A percentile compares a stretch with the other conserved stretches of the same genome.
Evolutionary conservation across 148 eudicot species (phyloP).

Genomic region (Rhododendron molle): DNA sequence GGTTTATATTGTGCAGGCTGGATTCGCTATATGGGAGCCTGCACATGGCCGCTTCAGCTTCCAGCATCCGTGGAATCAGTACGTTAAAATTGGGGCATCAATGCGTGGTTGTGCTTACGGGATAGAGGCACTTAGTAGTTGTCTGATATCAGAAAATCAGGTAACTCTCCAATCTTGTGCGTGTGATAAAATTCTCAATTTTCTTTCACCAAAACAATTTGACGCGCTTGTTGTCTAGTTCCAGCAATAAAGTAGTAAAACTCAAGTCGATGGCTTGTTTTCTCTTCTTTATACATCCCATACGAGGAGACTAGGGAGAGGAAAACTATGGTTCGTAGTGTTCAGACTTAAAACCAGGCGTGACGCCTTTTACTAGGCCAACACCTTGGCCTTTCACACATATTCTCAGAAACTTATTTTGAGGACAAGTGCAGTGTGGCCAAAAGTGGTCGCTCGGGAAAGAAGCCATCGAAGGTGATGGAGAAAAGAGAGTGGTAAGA

Average conservation of each 20-base stretch:
- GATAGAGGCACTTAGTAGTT: constrained; percentile 22
- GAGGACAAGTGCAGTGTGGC: neutral
- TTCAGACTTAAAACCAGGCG: neutral
- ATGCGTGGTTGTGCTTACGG: constrained; percentile 17
- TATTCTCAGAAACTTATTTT: neutral
- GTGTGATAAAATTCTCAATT: no score
- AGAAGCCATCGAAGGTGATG: neutral
- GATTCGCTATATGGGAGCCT: constrained; percentile 30
- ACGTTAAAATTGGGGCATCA: constrained; percentile 21
- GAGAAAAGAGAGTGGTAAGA: neutral
- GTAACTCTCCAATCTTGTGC: neutral
- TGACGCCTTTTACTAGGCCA: neutral
- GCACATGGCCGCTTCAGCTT: constrained; percentile 22
- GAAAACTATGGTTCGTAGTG: neutral
- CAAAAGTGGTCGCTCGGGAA: neutral
- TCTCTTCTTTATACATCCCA: neutral
- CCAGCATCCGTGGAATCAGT: constrained; percentile 22
- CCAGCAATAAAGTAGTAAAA: neutral
- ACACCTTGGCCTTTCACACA: neutral
- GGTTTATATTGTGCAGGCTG: constrained; percentile 5
- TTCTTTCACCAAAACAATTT: no score
- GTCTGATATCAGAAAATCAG: constrained; percentile 13
- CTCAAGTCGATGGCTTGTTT: neutral
- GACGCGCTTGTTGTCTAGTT: no score
- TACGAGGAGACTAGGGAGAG: neutral